Evolutionary conservation across 345 rosid species (phyloP).

Genomic region (Syzygium aqueum): DNA sequence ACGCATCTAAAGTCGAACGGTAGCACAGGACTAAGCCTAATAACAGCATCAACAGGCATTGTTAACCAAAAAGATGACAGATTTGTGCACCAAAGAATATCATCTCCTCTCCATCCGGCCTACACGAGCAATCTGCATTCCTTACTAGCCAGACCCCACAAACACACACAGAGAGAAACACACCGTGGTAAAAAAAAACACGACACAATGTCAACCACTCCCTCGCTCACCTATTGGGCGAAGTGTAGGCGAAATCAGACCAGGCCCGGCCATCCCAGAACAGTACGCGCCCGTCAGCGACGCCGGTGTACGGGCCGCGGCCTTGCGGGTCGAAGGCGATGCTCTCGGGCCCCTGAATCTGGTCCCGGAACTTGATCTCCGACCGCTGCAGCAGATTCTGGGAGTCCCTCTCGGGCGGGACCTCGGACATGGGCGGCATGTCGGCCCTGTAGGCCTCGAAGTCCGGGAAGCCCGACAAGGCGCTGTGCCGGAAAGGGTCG

Average conservation of each 20-base stretch:
- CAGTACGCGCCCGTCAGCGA: slow-evolving; percentile 81
- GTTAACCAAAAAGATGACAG: not conserved
- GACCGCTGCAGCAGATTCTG: slow-evolving; percentile 62
- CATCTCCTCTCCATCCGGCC: not conserved
- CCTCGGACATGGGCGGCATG: slow-evolving; percentile 34
- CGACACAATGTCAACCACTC: not conserved
- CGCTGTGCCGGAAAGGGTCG: slow-evolving; percentile 81
- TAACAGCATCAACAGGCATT: not conserved
- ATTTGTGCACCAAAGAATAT: not conserved
- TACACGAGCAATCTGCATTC: not conserved
- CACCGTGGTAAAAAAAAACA: not conserved
- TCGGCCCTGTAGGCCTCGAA: slow-evolving; percentile 36
- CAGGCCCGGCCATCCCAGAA: slow-evolving; percentile 71
- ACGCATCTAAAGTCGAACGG: not conserved
- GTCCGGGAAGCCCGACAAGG: slow-evolving; percentile 55
- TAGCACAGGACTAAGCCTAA: not conserved
- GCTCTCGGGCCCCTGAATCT: slow-evolving; percentile 96
- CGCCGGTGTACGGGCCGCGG: slow-evolving; percentile 91
- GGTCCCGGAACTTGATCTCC: slow-evolving; percentile 56
- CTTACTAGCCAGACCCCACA: not conserved
- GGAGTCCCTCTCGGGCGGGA: slow-evolving; percentile 41
- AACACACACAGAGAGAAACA: not conserved
- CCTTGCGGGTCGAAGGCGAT: slow-evolving; percentile 76
- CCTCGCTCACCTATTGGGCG: slow-evolving; percentile 41
- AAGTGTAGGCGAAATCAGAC: slow-evolving; percentile 77